A percentile compares a stretch with the other conserved stretches of the same genome.
These are phyloP conservation scores for Rhinocladiella similis DNA, from an alignment of 2,329 filamentous ascomycete genomes.

Conservation along the genomic window DNA sequence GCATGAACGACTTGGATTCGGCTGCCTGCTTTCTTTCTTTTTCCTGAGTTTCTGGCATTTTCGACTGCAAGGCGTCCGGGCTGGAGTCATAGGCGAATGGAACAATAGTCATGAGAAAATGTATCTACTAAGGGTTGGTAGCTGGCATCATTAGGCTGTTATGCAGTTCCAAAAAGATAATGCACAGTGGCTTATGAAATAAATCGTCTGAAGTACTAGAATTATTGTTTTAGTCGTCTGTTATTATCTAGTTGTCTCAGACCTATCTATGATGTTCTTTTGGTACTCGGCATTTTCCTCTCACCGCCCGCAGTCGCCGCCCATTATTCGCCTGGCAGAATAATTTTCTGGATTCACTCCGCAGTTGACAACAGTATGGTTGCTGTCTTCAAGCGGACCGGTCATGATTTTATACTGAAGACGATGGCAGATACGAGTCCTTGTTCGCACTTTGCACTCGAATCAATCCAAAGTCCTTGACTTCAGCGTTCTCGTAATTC, in stretches of 20 bases:
- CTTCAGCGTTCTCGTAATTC: no score
- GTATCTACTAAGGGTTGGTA: slow-evolving; percentile 15
- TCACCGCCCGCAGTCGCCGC: neutral
- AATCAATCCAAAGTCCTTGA: no score
- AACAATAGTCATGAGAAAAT: slow-evolving; percentile 15
- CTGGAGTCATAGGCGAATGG: slow-evolving; percentile 12
- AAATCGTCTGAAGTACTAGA: neutral
- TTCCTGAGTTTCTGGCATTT: slow-evolving; percentile 31
- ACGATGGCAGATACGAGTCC: no score
- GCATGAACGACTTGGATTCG: slow-evolving; percentile 30
- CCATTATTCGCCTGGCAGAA: slow-evolving; percentile 5
- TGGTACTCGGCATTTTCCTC: neutral
- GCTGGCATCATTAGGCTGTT: neutral
- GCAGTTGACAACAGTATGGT: neutral
- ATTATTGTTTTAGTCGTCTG: no score
- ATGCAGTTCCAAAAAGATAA: no score
- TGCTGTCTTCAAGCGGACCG: no score
- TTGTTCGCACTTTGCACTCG: no score
- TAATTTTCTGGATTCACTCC: neutral
- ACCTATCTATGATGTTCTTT: no score
- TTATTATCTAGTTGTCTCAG: no score
- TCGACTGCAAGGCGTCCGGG: slow-evolving; percentile 28
- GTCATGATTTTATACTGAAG: no score
- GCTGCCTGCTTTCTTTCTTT: slow-evolving; percentile 33
- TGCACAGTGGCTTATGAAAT: no score